These are phyloP conservation scores for Sonneratia alba DNA, from an alignment of 345 rosid genomes.

Conservation along the genomic window DNA sequence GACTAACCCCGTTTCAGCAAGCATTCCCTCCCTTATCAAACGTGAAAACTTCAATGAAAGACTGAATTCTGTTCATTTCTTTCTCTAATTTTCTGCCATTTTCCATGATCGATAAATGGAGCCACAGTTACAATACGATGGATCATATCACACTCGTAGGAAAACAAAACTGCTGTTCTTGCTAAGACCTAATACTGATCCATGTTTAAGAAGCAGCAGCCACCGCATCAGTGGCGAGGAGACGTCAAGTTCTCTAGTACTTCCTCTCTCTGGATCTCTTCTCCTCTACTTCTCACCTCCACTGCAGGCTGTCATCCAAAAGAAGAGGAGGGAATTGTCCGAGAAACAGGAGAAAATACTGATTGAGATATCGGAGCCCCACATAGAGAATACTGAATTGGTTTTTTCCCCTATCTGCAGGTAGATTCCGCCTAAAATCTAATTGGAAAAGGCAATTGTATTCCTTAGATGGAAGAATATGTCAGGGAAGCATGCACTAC, in stretches of 20 bases:
- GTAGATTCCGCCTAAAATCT: neutral
- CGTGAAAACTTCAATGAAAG: no score
- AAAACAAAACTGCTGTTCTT: no score
- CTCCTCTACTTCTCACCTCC: slow-evolving; percentile 78
- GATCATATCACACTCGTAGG: no score
- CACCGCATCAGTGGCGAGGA: neutral
- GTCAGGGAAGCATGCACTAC: neutral
- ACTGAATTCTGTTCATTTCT: no score
- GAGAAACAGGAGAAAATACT: neutral
- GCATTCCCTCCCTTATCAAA: no score
- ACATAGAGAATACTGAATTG: neutral
- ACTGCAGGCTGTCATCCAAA: slow-evolving; percentile 54
- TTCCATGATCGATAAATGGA: no score
- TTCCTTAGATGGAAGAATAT: neutral
- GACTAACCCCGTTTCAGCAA: no score
- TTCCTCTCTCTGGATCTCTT: slow-evolving; percentile 64
- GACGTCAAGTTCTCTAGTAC: slow-evolving; percentile 54
- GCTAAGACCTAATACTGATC: no score
- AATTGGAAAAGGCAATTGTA: neutral
- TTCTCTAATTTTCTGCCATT: no score
- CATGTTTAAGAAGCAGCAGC: no score
- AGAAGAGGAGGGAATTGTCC: neutral
- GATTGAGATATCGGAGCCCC: neutral
- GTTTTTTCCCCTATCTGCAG: no score
- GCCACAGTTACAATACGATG: no score